These are phyloP conservation scores for Trichoderma lentiforme DNA, from an alignment of 2,329 filamentous ascomycete species.

Conservation along the genomic window DNA sequence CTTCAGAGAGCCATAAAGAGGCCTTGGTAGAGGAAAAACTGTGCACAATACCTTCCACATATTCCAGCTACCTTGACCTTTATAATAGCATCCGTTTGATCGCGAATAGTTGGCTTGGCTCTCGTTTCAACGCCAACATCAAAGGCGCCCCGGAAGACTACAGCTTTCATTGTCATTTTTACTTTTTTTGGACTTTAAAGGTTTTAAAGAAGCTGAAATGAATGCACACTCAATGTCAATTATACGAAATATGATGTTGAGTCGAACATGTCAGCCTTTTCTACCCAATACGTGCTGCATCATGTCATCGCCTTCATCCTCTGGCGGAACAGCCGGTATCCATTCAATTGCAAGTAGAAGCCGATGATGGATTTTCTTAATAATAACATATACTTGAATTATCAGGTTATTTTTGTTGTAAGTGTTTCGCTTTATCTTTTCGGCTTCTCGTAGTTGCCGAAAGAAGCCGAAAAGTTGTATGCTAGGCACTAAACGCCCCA, in stretches of 20 bases:
- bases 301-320: neutral
- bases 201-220: neutral
- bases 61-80: neutral
- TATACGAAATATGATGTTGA: neutral
- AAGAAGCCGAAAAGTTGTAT: neutral
- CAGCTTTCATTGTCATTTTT: conserved; percentile 6
- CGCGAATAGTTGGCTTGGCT: neutral
- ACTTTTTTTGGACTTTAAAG: neutral
- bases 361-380: neutral
- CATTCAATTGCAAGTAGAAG: neutral
- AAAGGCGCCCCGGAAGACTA: neutral
- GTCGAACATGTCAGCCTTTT: neutral
- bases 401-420: neutral
- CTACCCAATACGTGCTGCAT: neutral
- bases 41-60: neutral
- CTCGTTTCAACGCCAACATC: neutral
- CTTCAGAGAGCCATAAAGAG: neutral
- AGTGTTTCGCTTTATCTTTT: neutral
- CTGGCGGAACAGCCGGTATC: neutral
- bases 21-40: too few species aligned
- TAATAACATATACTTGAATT: neutral
- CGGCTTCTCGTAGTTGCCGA: neutral
- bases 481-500: neutral
- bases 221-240: neutral
- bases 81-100: neutral